Percentiles rank a stretch among this genome's conserved stretches.
These are phyloP conservation scores for Gaertneriomyces sp. DNA, from an alignment of 192 early-diverging fungal genomes.

Conservation along the genomic window DNA sequence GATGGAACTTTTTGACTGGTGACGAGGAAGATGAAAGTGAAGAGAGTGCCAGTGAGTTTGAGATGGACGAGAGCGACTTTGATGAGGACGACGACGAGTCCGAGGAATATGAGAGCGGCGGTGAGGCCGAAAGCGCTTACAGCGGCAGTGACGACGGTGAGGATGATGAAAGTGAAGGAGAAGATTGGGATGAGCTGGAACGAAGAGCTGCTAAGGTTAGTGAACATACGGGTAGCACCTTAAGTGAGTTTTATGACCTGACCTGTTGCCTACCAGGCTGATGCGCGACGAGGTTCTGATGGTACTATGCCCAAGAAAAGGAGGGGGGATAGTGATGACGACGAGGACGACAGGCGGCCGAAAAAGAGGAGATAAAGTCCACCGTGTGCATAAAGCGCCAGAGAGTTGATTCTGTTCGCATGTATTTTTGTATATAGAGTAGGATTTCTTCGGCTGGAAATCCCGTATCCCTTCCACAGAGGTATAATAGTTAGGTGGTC, in stretches of 20 bases:
- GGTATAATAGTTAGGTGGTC: neutral
- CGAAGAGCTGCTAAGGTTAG: slow-evolving; percentile 45
- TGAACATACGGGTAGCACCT: neutral
- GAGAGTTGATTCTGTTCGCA: neutral
- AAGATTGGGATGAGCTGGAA: slow-evolving; percentile 59
- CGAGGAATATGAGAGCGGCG: slow-evolving; percentile 31
- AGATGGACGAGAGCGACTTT: slow-evolving; percentile 28
- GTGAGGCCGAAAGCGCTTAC: slow-evolving; percentile 5
- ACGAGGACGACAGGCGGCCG: neutral
- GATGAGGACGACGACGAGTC: slow-evolving; percentile 17
- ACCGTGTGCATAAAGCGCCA: neutral
- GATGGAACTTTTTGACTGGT: slow-evolving; percentile 78
- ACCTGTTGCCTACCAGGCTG: too few relatives aligned
- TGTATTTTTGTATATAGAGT: neutral
- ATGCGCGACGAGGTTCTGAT: neutral
- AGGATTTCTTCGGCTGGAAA: neutral
- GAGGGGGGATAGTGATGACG: slow-evolving; percentile 1
- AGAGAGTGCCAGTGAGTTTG: slow-evolving; percentile 41
- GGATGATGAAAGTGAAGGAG: slow-evolving; percentile 41
- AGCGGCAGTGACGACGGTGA: slow-evolving; percentile 35
- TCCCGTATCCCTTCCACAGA: neutral
- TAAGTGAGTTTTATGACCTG: too few relatives aligned
- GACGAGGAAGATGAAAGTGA: slow-evolving; percentile 42
- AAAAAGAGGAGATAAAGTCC: neutral
- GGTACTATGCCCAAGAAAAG: neutral